Evolutionary conservation across 163 green algal genomes (phyloP).

Genomic region (Scenedesmus sp.): DNA sequence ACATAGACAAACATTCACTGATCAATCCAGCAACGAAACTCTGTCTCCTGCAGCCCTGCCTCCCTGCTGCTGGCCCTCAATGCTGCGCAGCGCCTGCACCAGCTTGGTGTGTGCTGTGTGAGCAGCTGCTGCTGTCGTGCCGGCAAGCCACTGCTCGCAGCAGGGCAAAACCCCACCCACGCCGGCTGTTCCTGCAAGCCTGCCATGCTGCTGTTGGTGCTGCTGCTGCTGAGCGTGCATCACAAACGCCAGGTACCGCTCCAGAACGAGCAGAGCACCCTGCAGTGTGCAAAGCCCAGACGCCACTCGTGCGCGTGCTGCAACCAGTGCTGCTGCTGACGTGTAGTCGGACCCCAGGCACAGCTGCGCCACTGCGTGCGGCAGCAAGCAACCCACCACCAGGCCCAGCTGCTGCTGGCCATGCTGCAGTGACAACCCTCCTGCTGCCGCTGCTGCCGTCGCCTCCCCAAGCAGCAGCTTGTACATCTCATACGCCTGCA

Average conservation of each 20-base stretch:
- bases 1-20: neutral
- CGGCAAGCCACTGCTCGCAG: slow-evolving; percentile 26
- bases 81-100: slow-evolving; percentile 20
- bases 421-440: neutral
- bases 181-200: neutral
- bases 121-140: slow-evolving; percentile 17
- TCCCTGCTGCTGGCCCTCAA: neutral
- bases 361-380: slow-evolving; percentile 46
- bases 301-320: slow-evolving; percentile 1
- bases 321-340: slow-evolving; percentile 32
- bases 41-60: neutral
- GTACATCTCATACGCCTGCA: slow-evolving; percentile 43
- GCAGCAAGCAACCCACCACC: slow-evolving; percentile 12
- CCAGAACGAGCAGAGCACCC: slow-evolving; percentile 22
- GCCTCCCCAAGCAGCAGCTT: slow-evolving; percentile 23
- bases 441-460: neutral
- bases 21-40: neutral
- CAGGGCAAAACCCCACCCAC: neutral
- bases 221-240: slow-evolving; percentile 19
- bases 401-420: neutral
- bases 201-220: neutral
- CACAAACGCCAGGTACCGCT: slow-evolving; percentile 38
- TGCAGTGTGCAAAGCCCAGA: slow-evolving; percentile 13
- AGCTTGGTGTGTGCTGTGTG: slow-evolving; percentile 30
- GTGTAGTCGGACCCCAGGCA: neutral